These are phyloP conservation scores for Phytophthora pinifolia DNA, from an alignment of 352 stramenopile genomes.

Conservation along the genomic window DNA sequence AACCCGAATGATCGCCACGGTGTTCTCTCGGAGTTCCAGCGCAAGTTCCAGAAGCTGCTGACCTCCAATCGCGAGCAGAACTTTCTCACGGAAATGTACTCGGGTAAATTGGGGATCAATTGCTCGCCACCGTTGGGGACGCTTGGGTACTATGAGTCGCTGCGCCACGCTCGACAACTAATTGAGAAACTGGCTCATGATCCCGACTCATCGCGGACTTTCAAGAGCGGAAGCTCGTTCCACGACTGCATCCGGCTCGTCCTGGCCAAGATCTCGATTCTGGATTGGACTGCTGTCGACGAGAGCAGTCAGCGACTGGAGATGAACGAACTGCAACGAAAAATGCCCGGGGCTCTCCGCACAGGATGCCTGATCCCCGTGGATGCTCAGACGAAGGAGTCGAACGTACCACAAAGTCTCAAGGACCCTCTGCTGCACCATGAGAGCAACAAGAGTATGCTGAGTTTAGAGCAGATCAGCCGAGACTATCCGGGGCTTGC, in stretches of 20 bases:
- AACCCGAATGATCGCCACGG: conserved; percentile 62
- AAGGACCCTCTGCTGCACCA: conserved; percentile 19
- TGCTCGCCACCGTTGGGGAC: conserved; percentile 72
- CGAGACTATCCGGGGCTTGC: conserved; percentile 24
- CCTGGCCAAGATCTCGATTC: conserved; percentile 71
- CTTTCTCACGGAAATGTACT: conserved; percentile 71
- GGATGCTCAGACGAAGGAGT: conserved; percentile 14
- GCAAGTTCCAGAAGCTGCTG: conserved; percentile 50
- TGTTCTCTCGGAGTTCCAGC: conserved; percentile 51
- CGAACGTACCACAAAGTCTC: conserved; percentile 13
- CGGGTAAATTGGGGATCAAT: conserved; percentile 54
- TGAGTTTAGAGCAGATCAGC: conserved; percentile 18
- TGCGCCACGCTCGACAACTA: conserved; percentile 40
- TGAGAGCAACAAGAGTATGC: conserved; percentile 1
- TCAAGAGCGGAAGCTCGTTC: conserved; percentile 48
- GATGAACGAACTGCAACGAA: conserved; percentile 32
- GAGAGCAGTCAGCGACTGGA: conserved; percentile 42
- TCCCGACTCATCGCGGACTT: conserved; percentile 29
- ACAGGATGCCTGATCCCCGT: conserved; percentile 31
- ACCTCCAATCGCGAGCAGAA: conserved; percentile 54
- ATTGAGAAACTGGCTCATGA: conserved; percentile 35
- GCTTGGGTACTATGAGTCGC: conserved; percentile 59
- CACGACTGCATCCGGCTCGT: conserved; percentile 71
- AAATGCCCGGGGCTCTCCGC: conserved; percentile 29
- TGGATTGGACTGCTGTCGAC: conserved; percentile 77